Conservation (phyloP, 306 rosid species). For the Calophaca sinica region DNA sequence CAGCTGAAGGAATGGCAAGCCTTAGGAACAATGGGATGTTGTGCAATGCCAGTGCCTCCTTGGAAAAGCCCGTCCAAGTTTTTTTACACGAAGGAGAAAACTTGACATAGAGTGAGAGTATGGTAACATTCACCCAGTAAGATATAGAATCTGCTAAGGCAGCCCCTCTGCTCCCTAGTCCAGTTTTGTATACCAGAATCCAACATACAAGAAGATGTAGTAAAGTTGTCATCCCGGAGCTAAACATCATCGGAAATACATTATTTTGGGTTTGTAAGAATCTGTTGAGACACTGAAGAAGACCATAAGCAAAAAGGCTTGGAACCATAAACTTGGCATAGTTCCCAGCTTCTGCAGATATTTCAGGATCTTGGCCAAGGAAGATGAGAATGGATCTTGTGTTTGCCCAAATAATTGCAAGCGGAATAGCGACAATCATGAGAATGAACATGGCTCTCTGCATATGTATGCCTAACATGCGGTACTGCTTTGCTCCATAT, state of each 20-base stretch:
- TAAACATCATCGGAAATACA: slow-evolving; percentile 72
- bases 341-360: slow-evolving; percentile 63
- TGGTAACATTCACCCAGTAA: slow-evolving; percentile 66
- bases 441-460: slow-evolving; percentile 77
- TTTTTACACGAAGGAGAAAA: slow-evolving; percentile 67
- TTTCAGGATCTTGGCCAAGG: slow-evolving; percentile 70
- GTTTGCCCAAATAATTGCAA: slow-evolving; percentile 65
- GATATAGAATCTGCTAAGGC: slow-evolving; percentile 71
- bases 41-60: slow-evolving; percentile 55
- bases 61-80: slow-evolving; percentile 71
- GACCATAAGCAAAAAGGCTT: slow-evolving; percentile 60
- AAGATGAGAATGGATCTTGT: slow-evolving; percentile 56
- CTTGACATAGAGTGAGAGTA: slow-evolving; percentile 66
- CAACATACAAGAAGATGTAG: slow-evolving; percentile 66
- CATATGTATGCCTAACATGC: slow-evolving; percentile 69
- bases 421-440: slow-evolving; percentile 55
- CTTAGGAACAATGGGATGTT: slow-evolving; percentile 55
- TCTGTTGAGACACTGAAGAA: slow-evolving; percentile 69
- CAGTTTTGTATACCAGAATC: slow-evolving; percentile 65
- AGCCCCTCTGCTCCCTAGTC: slow-evolving; percentile 69
- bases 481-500: slow-evolving; percentile 78
- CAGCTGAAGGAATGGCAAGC: slow-evolving; percentile 84
- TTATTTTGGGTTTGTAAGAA: slow-evolving; percentile 74
- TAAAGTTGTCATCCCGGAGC: slow-evolving; percentile 55
- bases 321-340: slow-evolving; percentile 67